phyloP scores from a whole-genome alignment of 805 yeast genomes.

The Candida xiaguanensis region DNA sequence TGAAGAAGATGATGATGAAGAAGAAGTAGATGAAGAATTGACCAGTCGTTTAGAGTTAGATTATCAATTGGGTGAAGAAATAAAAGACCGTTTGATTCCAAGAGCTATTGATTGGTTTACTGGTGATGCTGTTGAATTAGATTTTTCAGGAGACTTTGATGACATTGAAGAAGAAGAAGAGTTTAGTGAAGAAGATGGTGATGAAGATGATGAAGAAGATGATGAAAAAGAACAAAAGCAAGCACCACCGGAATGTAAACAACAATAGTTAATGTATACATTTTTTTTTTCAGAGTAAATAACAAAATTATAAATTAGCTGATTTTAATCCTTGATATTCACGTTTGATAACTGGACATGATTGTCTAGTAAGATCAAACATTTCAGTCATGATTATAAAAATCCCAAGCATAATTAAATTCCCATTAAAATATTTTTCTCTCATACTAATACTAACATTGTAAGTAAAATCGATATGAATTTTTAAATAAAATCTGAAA shows the following conservation, averaged over 20 bases:
- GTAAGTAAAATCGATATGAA: neutral
- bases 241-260: slow-evolving; percentile 77
- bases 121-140: slow-evolving; percentile 87
- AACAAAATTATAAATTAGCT: too few relatives aligned
- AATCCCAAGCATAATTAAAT: slow-evolving; percentile 4
- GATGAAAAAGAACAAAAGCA: slow-evolving; percentile 54
- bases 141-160: slow-evolving; percentile 52
- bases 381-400: slow-evolving; percentile 2
- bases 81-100: slow-evolving; percentile 93
- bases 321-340: neutral
- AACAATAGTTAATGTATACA: slow-evolving; percentile 37
- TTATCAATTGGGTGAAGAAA: slow-evolving; percentile 92
- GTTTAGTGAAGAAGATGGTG: slow-evolving; percentile 59
- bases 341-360: neutral
- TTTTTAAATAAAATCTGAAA: neutral
- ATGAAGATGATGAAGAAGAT: slow-evolving; percentile 56
- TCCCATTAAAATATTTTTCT: slow-evolving; percentile 4
- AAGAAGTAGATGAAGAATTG: slow-evolving; percentile 59
- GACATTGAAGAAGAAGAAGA: slow-evolving; percentile 65
- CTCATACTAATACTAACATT: slow-evolving; percentile 1
- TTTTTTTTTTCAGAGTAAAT: too few relatives aligned
- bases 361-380: neutral
- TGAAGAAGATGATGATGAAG: slow-evolving; percentile 42
- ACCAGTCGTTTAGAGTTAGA: slow-evolving; percentile 86
- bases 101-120: slow-evolving; percentile 99